Evolutionary conservation across 495 filamentous ascomycete genomes (phyloP).

Genomic region (Aspergillus sclerotiicarbonarius): DNA sequence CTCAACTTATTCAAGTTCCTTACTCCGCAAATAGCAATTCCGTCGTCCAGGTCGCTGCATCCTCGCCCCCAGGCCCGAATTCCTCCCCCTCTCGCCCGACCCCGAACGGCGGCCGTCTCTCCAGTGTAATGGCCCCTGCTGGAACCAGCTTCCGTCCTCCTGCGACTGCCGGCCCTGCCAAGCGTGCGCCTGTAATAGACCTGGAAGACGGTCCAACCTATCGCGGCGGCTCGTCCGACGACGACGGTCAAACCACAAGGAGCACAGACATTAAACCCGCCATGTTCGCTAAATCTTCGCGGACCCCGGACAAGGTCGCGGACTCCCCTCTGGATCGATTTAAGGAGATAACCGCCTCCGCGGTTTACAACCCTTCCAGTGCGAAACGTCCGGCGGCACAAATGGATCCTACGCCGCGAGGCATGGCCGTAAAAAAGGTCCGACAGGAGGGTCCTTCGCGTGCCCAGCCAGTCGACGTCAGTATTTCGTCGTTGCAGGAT

Average conservation of each 20-base stretch:
- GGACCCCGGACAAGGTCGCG: conserved; percentile 37
- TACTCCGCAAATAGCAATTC: conserved; percentile 36
- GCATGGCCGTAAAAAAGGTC: conserved; percentile 37
- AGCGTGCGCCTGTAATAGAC: conserved; percentile 42
- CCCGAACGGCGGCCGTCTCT: conserved; percentile 41
- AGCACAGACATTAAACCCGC: conserved; percentile 70
- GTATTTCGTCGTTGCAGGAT: conserved; percentile 45
- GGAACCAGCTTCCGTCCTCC: conserved; percentile 71
- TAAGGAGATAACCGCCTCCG: conserved; percentile 46
- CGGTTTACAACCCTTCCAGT: conserved; percentile 44
- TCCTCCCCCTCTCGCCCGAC: conserved; percentile 45
- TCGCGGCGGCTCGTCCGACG: conserved; percentile 56
- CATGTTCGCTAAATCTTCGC: conserved; percentile 49
- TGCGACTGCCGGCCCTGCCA: conserved; percentile 28
- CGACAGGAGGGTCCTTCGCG: conserved; percentile 56
- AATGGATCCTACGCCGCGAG: conserved; percentile 45
- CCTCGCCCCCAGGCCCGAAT: conserved; percentile 63
- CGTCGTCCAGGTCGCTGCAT: conserved; percentile 76
- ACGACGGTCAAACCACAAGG: conserved; percentile 41
- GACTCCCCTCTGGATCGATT: conserved; percentile 45
- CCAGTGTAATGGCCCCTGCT: conserved; percentile 69
- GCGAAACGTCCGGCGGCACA: conserved; percentile 46
- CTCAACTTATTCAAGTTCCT: conserved; percentile 58
- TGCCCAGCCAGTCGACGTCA: conserved; percentile 45
- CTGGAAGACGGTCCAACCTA: conserved; percentile 56